A percentile compares a stretch with the other conserved stretches of the same genome.
Conservation (phyloP, 257 asterid species). For the Fraxinus anomala region DNA sequence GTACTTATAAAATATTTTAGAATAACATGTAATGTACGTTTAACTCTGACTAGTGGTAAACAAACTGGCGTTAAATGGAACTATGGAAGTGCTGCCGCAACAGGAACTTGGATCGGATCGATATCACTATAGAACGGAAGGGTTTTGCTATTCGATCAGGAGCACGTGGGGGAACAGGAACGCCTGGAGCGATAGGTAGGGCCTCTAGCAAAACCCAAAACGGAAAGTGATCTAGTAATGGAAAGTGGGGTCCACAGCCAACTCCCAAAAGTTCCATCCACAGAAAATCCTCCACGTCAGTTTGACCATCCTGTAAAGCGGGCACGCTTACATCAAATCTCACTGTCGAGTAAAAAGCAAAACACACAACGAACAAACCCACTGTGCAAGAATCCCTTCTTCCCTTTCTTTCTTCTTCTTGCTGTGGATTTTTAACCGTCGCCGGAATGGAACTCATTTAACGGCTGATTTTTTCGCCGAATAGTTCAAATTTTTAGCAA, state of each 20-base stretch:
- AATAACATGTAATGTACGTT: too few relatives aligned
- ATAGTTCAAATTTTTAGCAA: background rate
- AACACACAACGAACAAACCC: background rate
- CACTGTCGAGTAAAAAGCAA: conserved; percentile 30
- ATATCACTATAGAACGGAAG: too few relatives aligned
- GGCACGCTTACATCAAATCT: conserved; percentile 43
- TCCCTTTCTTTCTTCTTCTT: background rate
- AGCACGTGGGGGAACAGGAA: too few relatives aligned
- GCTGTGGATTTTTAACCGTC: conserved; percentile 44
- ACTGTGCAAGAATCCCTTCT: conserved; percentile 21
- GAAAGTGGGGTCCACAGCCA: background rate
- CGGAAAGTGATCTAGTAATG: background rate
- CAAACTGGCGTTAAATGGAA: too few relatives aligned
- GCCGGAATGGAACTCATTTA: conserved; percentile 19
- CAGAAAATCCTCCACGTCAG: conserved; percentile 29
- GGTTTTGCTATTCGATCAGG: too few relatives aligned
- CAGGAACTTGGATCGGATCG: too few relatives aligned
- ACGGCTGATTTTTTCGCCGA: background rate
- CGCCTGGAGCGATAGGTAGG: too few relatives aligned
- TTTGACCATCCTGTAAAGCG: conserved; percentile 61
- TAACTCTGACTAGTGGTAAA: too few relatives aligned
- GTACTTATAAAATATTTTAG: too few relatives aligned
- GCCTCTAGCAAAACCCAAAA: background rate
- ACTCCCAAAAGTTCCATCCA: background rate
- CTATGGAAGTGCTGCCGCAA: too few relatives aligned